phyloP scores from a whole-genome alignment of 352 stramenopile genomes.

The Pythium brassicae region DNA sequence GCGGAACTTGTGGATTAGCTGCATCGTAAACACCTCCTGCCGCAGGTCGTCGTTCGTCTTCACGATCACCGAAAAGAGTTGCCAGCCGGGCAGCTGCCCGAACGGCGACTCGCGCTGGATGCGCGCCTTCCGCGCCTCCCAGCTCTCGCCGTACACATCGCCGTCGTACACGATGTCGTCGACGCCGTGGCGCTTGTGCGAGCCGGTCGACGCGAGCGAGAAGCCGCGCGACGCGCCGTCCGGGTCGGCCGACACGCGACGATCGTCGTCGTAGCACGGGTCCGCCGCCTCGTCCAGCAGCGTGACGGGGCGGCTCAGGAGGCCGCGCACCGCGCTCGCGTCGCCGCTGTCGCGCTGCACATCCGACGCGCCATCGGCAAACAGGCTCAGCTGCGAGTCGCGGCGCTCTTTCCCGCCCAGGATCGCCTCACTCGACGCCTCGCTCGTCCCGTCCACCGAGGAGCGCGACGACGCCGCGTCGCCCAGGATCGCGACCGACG shows the following conservation, averaged over 20 bases:
- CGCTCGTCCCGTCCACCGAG: conserved; percentile 23
- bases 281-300: conserved; percentile 7
- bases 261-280: conserved; percentile 5
- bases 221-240: conserved; percentile 10
- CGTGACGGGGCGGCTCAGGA: conserved; percentile 22
- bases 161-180: conserved; percentile 78
- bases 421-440: conserved; percentile 21
- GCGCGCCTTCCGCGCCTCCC: conserved; percentile 51
- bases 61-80: conserved; percentile 93
- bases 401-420: conserved; percentile 8
- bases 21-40: conserved; percentile 97
- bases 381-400: conserved; percentile 24
- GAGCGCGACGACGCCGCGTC: conserved; percentile 16
- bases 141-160: conserved; percentile 76
- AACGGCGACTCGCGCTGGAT: conserved; percentile 69
- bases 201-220: conserved; percentile 12
- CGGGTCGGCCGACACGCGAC: neutral
- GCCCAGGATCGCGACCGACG: conserved; percentile 1
- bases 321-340: neutral
- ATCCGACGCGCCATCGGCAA: neutral
- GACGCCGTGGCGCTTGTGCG: conserved; percentile 25
- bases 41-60: conserved; percentile 98
- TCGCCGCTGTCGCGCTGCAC: neutral
- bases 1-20: conserved; percentile 94
- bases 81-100: conserved; percentile 80